Percentiles rank a stretch among this genome's conserved stretches.
Evolutionary conservation across 352 stramenopile genomes (phyloP).

Genomic region (Globisporangium alternatum): DNA sequence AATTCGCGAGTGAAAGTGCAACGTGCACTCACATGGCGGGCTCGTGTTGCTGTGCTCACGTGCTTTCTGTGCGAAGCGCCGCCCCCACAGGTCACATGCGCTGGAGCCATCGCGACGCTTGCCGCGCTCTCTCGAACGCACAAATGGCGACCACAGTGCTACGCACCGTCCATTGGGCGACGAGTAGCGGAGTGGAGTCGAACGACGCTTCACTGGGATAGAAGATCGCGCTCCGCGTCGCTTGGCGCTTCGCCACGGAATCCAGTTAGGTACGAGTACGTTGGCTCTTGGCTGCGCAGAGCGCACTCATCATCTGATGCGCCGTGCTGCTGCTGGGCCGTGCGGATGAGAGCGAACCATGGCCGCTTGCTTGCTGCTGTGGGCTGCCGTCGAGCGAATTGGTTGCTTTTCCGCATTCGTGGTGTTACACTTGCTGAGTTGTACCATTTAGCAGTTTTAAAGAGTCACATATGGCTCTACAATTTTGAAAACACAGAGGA

Average conservation of each 20-base stretch:
- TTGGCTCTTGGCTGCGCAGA: no score
- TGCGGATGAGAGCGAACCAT: no score
- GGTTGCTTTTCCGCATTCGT: no score
- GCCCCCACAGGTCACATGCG: neutral
- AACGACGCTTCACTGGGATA: neutral
- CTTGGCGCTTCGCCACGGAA: neutral
- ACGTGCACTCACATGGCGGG: neutral
- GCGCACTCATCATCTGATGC: no score
- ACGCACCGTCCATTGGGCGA: neutral
- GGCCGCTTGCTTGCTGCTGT: no score
- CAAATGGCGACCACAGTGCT: neutral
- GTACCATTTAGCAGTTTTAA: no score
- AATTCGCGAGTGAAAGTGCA: neutral
- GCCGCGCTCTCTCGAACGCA: neutral
- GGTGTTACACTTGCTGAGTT: no score
- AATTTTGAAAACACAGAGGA: no score
- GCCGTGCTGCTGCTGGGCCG: no score
- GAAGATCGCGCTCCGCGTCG: neutral
- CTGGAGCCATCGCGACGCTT: neutral
- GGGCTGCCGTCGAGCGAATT: no score
- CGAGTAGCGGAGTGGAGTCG: neutral
- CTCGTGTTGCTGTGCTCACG: neutral
- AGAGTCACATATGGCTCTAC: no score
- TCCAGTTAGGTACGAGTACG: neutral
- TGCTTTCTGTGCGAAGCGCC: neutral